phyloP scores from a whole-genome alignment of 2,329 filamentous ascomycete species.

The Pyrenochaeta sp. region DNA sequence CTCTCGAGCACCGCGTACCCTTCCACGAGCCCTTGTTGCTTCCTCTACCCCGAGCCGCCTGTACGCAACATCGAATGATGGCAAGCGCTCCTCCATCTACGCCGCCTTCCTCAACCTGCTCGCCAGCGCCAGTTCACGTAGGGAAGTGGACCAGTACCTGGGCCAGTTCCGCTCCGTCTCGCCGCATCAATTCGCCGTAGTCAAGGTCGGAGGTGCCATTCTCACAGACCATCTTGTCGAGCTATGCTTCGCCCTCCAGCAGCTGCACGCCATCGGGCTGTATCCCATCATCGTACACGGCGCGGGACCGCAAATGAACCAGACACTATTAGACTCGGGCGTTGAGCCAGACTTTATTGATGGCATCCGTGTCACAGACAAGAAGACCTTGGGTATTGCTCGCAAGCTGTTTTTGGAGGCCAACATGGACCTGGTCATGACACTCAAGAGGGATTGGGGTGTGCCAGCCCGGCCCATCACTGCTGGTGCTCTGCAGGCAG shows the following conservation, averaged over 20 bases:
- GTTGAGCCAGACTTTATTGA: slow-evolving; percentile 96
- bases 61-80: slow-evolving; percentile 44
- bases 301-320: slow-evolving; percentile 93
- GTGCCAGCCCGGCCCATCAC: slow-evolving; percentile 89
- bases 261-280: slow-evolving; percentile 92
- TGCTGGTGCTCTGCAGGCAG: slow-evolving; percentile 86
- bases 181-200: slow-evolving; percentile 96
- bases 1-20: slow-evolving; percentile 30
- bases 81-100: slow-evolving; percentile 46
- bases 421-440: slow-evolving; percentile 90
- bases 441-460: slow-evolving; percentile 81
- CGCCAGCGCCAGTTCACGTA: slow-evolving; percentile 94
- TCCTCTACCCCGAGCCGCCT: slow-evolving; percentile 35
- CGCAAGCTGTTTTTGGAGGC: slow-evolving; percentile 93
- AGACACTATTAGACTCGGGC: slow-evolving; percentile 84
- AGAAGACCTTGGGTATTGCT: slow-evolving; percentile 89
- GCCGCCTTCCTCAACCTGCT: slow-evolving; percentile 88
- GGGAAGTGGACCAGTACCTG: slow-evolving; percentile 96
- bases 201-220: slow-evolving; percentile 97
- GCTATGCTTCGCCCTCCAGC: slow-evolving; percentile 85
- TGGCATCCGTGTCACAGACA: slow-evolving; percentile 93
- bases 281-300: slow-evolving; percentile 97
- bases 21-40: slow-evolving; percentile 43
- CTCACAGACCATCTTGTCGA: slow-evolving; percentile 93
- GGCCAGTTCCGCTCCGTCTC: slow-evolving; percentile 97